phyloP scores from a whole-genome alignment of 352 stramenopile genomes.

The Phytopythium delawarense region DNA sequence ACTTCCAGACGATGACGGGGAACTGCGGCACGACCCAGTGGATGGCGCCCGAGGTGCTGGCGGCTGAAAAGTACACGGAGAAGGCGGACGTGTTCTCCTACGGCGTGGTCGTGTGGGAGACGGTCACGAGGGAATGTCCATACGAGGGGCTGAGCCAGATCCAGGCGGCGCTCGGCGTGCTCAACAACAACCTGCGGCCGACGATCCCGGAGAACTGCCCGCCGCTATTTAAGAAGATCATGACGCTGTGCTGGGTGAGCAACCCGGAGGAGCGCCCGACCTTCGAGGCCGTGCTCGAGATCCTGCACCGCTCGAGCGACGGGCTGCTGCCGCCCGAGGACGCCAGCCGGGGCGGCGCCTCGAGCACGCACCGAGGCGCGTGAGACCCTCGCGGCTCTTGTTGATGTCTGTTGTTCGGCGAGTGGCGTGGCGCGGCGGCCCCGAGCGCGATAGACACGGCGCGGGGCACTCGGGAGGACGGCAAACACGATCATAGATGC shows the following conservation, averaged over 20 bases:
- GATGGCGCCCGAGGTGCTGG: slow-evolving; percentile 84
- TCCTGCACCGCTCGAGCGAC: slow-evolving; percentile 42
- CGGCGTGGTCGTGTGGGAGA: slow-evolving; percentile 85
- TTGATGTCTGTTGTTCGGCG: background rate
- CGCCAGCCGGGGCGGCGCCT: no score
- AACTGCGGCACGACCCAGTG: slow-evolving; percentile 86
- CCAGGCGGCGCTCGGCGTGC: slow-evolving; percentile 78
- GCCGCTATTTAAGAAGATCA: slow-evolving; percentile 79
- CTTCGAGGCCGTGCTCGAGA: slow-evolving; percentile 78
- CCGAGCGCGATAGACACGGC: background rate
- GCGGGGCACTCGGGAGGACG: background rate
- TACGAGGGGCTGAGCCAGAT: slow-evolving; percentile 91
- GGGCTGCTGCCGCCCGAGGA: slow-evolving; percentile 16
- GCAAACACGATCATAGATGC: background rate
- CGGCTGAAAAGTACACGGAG: slow-evolving; percentile 83
- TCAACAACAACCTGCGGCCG: slow-evolving; percentile 86
- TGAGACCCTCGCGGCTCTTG: background rate
- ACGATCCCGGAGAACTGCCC: slow-evolving; percentile 75
- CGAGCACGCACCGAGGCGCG: background rate
- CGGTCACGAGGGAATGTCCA: slow-evolving; percentile 86
- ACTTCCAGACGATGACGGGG: slow-evolving; percentile 87
- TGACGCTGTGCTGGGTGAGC: slow-evolving; percentile 81
- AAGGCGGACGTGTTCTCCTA: slow-evolving; percentile 88
- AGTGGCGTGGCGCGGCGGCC: background rate
- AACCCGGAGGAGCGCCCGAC: slow-evolving; percentile 71